phyloP scores from a whole-genome alignment of 2,329 filamentous ascomycete genomes.

The Fusarium xylarioides region DNA sequence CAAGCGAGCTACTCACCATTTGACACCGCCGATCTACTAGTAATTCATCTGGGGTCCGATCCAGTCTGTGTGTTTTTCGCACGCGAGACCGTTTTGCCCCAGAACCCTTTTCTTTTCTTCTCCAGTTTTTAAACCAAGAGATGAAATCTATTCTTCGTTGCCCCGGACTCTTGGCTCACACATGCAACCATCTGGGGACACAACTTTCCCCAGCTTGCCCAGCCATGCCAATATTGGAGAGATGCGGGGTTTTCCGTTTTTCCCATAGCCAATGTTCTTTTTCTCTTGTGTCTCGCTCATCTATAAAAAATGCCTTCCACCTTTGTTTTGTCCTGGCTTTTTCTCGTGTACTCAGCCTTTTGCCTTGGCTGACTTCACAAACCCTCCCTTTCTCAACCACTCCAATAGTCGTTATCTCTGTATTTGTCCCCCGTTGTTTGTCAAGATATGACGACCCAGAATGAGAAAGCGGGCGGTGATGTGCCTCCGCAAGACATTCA shows the following conservation, averaged over 20 bases:
- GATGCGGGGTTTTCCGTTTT: background rate
- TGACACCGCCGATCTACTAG: background rate
- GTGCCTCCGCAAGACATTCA: background rate
- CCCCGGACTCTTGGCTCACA: constrained; percentile 5
- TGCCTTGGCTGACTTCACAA: background rate
- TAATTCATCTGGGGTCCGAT: background rate
- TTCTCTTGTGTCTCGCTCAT: background rate
- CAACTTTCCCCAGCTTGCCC: background rate
- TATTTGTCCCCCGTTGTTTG: accelerated
- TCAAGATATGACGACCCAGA: background rate
- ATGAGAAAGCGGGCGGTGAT: background rate
- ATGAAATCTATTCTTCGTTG: background rate
- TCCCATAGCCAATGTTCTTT: background rate
- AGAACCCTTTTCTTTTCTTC: background rate
- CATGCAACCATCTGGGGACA: background rate
- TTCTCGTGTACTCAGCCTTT: background rate
- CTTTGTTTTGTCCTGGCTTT: too few relatives aligned
- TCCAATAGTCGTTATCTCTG: background rate
- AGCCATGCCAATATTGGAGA: background rate
- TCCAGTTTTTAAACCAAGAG: background rate
- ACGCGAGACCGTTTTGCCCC: background rate
- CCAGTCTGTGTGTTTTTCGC: background rate
- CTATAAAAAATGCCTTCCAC: background rate
- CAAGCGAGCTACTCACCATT: too few relatives aligned
- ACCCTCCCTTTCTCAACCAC: background rate